Evolutionary conservation across 2,329 filamentous ascomycete genomes (phyloP).

Genomic region (Ambrosiella beaveri): DNA sequence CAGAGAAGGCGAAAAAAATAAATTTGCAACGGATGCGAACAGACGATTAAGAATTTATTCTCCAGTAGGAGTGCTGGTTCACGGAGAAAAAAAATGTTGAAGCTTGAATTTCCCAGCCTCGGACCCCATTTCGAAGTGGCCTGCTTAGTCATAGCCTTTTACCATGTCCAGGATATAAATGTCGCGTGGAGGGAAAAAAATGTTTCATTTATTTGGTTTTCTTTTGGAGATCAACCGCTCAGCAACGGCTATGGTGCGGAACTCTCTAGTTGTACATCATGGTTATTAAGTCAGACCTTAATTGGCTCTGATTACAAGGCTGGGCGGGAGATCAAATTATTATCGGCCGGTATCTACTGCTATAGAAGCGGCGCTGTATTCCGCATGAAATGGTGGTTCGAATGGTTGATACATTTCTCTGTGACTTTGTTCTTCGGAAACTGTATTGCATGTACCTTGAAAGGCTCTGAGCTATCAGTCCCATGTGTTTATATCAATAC

Average conservation of each 20-base stretch:
- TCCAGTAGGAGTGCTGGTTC: background rate
- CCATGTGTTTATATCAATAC: background rate
- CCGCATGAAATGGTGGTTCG: slow-evolving; percentile 64
- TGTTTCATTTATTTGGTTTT: slow-evolving; percentile 20
- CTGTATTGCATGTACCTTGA: background rate
- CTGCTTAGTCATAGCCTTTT: slow-evolving; percentile 7
- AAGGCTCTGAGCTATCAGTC: background rate
- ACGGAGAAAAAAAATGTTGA: background rate
- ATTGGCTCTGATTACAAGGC: slow-evolving; percentile 25
- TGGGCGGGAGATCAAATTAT: slow-evolving; percentile 45
- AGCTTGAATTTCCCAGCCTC: slow-evolving; percentile 5
- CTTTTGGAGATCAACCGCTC: slow-evolving; percentile 23
- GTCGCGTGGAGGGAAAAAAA: slow-evolving; percentile 16
- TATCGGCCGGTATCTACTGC: slow-evolving; percentile 74
- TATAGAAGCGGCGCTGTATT: slow-evolving; percentile 42
- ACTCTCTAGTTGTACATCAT: slow-evolving; percentile 11
- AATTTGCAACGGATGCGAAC: slow-evolving; percentile 10
- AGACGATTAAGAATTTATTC: slow-evolving; percentile 13
- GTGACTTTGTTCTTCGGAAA: background rate
- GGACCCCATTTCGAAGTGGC: slow-evolving; percentile 5
- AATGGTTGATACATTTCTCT: slow-evolving; percentile 53
- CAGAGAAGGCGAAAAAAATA: background rate
- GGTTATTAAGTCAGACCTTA: slow-evolving; percentile 9
- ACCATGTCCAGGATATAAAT: background rate
- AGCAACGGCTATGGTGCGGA: slow-evolving; percentile 18